Conservation (phyloP, 345 rosid genomes). For the Bruguiera parviflora region DNA sequence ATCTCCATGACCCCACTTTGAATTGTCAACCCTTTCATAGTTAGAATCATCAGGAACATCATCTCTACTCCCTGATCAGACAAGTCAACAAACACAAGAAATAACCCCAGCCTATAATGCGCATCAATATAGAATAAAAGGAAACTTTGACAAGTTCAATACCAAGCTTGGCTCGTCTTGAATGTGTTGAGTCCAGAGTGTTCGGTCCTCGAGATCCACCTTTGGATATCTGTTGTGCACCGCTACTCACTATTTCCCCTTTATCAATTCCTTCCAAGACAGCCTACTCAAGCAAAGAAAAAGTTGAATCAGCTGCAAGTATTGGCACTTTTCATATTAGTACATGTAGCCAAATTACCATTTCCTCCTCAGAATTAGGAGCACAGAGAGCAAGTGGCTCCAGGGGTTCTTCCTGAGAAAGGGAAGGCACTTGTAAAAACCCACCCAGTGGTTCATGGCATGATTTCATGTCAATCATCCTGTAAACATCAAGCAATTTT, state of each 20-base stretch:
- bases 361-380: constrained; percentile 75
- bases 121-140: constrained; percentile 11
- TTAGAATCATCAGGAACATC: constrained; percentile 52
- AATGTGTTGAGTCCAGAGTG: constrained; percentile 42
- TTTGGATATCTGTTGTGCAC: constrained; percentile 71
- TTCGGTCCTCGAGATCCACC: constrained; percentile 58
- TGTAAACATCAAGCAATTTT: constrained; percentile 70
- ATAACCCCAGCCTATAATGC: constrained; percentile 10
- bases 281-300: constrained; percentile 37
- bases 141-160: constrained; percentile 21
- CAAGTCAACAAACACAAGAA: constrained; percentile 25
- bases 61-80: constrained; percentile 65
- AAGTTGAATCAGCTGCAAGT: constrained; percentile 19
- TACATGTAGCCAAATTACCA: constrained; percentile 43
- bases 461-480: constrained; percentile 54
- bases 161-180: constrained; percentile 68
- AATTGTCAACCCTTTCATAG: constrained; percentile 39
- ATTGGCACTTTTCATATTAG: constrained; percentile 16
- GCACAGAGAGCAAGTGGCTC: constrained; percentile 82
- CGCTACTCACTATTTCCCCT: constrained; percentile 77
- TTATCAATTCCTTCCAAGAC: constrained; percentile 75
- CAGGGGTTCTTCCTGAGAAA: constrained; percentile 57
- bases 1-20: constrained; percentile 34
- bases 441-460: constrained; percentile 43
- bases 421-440: constrained; percentile 63